Base-by-base conservation (phyloP, 768 basidiomycete species). In the Mycena capillaripes region DNA sequence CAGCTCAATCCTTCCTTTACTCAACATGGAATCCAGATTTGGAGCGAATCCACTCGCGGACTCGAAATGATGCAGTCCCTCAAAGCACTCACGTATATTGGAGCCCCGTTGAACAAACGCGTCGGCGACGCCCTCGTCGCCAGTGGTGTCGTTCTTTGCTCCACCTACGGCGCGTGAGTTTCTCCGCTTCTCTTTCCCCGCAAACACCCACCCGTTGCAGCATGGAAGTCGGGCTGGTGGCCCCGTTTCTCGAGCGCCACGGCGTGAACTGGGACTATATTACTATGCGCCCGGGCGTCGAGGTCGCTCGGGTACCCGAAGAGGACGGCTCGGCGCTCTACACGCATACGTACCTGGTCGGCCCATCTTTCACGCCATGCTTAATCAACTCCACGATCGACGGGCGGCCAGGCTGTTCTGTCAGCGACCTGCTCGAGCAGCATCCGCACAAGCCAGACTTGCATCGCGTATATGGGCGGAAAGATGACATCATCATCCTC, bases 241-340 rank as follows among this genome's bases (percentile, higher is more conserved):
- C 52, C 1, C 42, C 66, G 4, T 67, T 67, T 21, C 44, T 67
- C 42, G 17, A 1, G 25, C 40, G 9, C 21, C 42, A 67, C 19
- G 57, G 66, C 5, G 30, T 14, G 30, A 42, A 67, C 42, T 67
- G 66, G 66, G 57, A 67, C 29, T 67, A 67, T 21, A 7, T 67
- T 21, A 7, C 52, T n/a, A 16, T 66, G 23, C 34, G 50, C 12
- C 5, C 12, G 8, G 50, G 25, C 0, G 7, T 53, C 12, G 36
- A 65, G 30, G 21, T 27, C 11, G 52, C 30, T 11, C 9, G n/a
- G 17, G 29, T 55, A 36, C 64, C 64, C 0, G 64, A 66, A 34
- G 52, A 55, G 21, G 52, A 66, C 36, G 52, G 36, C 9, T 42
- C 64, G 52, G 14, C 9, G 19, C 29, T 58, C 2, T 59, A 56